Percentiles rank a stretch among this genome's conserved stretches.
Evolutionary conservation across 306 rosid genomes (phyloP).

Genomic region (Benincasa hispida): DNA sequence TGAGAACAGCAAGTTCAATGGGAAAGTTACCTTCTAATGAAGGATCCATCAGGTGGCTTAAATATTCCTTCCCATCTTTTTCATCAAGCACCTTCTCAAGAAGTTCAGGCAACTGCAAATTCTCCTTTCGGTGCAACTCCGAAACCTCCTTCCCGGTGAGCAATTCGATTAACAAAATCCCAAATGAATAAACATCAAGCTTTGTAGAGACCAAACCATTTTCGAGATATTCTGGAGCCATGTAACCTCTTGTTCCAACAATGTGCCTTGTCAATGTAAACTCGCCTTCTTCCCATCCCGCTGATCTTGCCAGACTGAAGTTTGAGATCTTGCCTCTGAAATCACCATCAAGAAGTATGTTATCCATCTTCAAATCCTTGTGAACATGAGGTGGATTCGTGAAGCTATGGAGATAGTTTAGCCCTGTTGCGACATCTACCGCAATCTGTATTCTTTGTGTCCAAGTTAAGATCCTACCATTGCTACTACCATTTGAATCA

Average conservation of each 20-base stretch:
- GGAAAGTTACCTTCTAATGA: constrained; percentile 39
- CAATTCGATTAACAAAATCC: constrained; percentile 53
- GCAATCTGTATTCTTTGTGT: constrained; percentile 50
- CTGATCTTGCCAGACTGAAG: constrained; percentile 46
- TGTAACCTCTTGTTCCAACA: constrained; percentile 79
- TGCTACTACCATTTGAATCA: constrained; percentile 8
- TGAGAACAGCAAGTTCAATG: constrained; percentile 36
- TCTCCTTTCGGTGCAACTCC: constrained; percentile 24
- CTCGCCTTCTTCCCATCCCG: constrained; percentile 31
- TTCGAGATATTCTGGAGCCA: constrained; percentile 91
- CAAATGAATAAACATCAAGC: constrained; percentile 77
- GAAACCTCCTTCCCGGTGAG: constrained; percentile 62
- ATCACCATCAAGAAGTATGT: constrained; percentile 50
- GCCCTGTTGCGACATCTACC: constrained; percentile 70
- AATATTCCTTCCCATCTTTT: constrained; percentile 22
- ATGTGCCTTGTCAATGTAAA: constrained; percentile 62
- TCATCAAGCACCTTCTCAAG: constrained; percentile 19
- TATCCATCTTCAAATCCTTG: constrained; percentile 57
- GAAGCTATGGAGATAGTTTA: constrained; percentile 73
- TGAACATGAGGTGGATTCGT: constrained; percentile 60
- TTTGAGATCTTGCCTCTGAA: constrained; percentile 60
- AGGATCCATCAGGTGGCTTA: constrained; percentile 47
- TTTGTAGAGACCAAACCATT: constrained; percentile 67
- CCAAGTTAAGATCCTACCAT: constrained; percentile 50
- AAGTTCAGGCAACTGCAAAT: constrained; percentile 19